Percentiles rank a stretch among this genome's conserved stretches.
phyloP scores from a whole-genome alignment of 1,139 yeast species.

The Yamadazyma kanchanaburiensis region DNA sequence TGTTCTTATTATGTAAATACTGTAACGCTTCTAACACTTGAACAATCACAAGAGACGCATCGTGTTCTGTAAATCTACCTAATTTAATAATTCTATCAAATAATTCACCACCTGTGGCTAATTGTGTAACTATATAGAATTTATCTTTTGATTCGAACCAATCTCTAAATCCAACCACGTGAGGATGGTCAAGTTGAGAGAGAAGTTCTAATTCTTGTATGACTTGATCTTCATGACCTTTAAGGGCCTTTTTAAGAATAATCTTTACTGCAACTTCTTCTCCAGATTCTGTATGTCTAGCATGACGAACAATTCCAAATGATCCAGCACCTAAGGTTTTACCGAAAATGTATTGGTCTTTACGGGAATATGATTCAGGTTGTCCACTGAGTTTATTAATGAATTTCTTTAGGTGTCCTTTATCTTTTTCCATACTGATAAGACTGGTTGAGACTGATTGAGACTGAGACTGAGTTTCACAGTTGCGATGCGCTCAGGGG shows the following conservation, averaged over 20 bases:
- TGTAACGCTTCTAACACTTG: conserved; percentile 73
- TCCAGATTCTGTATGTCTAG: conserved; percentile 52
- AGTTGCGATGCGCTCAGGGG: no score
- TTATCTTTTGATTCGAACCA: conserved; percentile 87
- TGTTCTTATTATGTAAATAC: conserved; percentile 68
- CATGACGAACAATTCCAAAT: conserved; percentile 84
- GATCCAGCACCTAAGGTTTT: conserved; percentile 88
- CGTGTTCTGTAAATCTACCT: conserved; percentile 81
- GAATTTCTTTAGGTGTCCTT: conserved; percentile 37
- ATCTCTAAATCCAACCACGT: conserved; percentile 78
- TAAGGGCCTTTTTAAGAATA: conserved; percentile 74
- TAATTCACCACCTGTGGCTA: conserved; percentile 90
- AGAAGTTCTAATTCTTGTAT: conserved; percentile 73
- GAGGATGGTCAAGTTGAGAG: conserved; percentile 66
- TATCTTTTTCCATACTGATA: no score
- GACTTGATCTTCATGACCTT: conserved; percentile 69
- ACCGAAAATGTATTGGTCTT: conserved; percentile 67
- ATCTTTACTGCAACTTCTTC: conserved; percentile 87
- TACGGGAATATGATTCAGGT: conserved; percentile 66
- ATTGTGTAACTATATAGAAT: conserved; percentile 69
- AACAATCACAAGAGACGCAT: conserved; percentile 67
- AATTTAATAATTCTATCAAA: conserved; percentile 76
- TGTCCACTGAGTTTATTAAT: conserved; percentile 64
- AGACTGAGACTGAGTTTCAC: no score
- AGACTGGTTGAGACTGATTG: no score